phyloP scores from a whole-genome alignment of 2,329 filamentous ascomycete genomes.

The Aureobasidium zeae region DNA sequence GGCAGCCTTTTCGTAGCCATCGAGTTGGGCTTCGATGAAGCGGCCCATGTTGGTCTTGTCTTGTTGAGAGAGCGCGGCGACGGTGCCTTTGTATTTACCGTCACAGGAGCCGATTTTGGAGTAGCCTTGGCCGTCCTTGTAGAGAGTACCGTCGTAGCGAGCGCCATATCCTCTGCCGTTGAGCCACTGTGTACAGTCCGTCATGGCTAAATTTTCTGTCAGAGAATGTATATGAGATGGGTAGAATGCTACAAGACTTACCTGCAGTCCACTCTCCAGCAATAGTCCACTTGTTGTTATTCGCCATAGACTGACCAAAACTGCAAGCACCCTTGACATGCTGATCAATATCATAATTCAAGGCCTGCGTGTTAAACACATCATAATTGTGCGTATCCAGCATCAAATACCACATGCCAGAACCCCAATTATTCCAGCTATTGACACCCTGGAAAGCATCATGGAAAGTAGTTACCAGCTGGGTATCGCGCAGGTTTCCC shows the following conservation, averaged over 20 bases:
- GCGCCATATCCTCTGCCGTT: conserved; percentile 40
- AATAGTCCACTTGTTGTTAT: conserved; percentile 39
- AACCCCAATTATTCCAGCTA: conserved; percentile 36
- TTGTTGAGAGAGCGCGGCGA: conserved; percentile 32
- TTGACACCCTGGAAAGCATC: conserved; percentile 40
- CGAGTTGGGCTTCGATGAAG: conserved; percentile 41
- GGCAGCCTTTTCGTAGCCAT: conserved; percentile 38
- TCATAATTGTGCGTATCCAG: conserved; percentile 43
- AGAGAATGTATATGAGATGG: too few species aligned
- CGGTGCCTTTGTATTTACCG: conserved; percentile 37
- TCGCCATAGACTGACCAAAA: conserved; percentile 38
- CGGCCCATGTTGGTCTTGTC: conserved; percentile 37
- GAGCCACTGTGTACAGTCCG: conserved; percentile 41
- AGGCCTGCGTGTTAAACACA: conserved; percentile 33
- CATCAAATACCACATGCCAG: conserved; percentile 36
- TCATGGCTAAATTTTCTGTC: conserved; percentile 23
- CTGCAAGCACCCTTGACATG: conserved; percentile 36
- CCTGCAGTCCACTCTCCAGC: conserved; percentile 41
- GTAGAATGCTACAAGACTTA: too few species aligned
- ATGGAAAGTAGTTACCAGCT: conserved; percentile 38
- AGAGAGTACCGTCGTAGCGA: conserved; percentile 33
- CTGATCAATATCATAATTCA: conserved; percentile 31
- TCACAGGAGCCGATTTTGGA: conserved; percentile 35
- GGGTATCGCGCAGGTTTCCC: conserved; percentile 35
- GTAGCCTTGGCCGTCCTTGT: conserved; percentile 26